Evolutionary conservation across 2,329 filamentous ascomycete genomes (phyloP).

Genomic region (Epichloe uncinata): DNA sequence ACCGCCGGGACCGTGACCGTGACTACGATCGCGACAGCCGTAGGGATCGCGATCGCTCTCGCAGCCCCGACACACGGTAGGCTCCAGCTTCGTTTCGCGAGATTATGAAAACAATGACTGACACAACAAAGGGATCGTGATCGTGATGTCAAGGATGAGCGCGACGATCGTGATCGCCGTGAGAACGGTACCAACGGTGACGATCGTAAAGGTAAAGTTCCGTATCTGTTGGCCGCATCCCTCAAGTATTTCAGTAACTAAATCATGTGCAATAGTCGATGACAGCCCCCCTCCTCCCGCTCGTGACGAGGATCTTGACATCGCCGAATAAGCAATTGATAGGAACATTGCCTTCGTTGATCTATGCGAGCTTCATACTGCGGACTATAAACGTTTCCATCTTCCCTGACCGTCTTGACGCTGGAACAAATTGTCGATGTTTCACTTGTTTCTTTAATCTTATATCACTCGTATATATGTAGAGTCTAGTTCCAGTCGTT

Average conservation of each 20-base stretch:
- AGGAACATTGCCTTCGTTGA: neutral
- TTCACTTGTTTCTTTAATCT: neutral
- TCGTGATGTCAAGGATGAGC: conserved; percentile 48
- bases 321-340: conserved; percentile 52
- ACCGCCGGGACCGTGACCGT: conserved; percentile 67
- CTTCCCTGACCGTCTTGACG: conserved; percentile 11
- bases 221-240: neutral
- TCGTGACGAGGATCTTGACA: conserved; percentile 81
- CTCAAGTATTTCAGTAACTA: neutral
- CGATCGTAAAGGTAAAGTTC: conserved; percentile 66
- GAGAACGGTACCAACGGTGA: conserved; percentile 74
- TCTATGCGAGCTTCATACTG: conserved; percentile 1
- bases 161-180: conserved; percentile 59
- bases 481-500: conserved; percentile 10
- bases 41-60: conserved; percentile 63
- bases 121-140: conserved; percentile 32
- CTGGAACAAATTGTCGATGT: neutral
- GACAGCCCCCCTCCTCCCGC: conserved; percentile 70
- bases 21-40: conserved; percentile 66
- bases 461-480: conserved; percentile 8
- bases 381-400: conserved; percentile 1
- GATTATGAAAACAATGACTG: conserved; percentile 12
- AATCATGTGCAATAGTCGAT: conserved; percentile 5
- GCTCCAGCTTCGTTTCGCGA: conserved; percentile 4
- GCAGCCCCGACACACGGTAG: conserved; percentile 53